A percentile compares a stretch with the other conserved stretches of the same genome.
Conservation (phyloP, 2,329 filamentous ascomycete species). For the Penicillium olsonii region DNA sequence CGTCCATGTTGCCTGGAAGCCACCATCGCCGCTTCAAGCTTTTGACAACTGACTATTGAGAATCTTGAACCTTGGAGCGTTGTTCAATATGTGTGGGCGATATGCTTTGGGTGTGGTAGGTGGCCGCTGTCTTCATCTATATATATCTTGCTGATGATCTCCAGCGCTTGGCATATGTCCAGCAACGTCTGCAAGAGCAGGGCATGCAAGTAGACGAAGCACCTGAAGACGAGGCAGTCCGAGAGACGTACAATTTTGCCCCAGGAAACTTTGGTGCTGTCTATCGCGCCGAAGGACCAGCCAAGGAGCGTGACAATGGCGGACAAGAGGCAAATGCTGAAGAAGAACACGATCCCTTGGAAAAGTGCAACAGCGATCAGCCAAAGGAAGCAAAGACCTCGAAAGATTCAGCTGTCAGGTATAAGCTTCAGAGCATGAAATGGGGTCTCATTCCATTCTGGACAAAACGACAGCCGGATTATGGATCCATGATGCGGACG, state of each 20-base stretch:
- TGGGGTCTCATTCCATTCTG: conserved; percentile 95
- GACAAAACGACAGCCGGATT: conserved; percentile 82
- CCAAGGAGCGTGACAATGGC: conserved; percentile 49
- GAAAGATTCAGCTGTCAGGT: conserved; percentile 52
- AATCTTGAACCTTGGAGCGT: neutral
- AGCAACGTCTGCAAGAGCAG: conserved; percentile 70
- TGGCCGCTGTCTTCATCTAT: conserved; percentile 10
- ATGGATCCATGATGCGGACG: conserved; percentile 75
- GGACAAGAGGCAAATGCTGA: conserved; percentile 18
- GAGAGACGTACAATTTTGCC: conserved; percentile 89
- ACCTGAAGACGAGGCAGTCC: conserved; percentile 68
- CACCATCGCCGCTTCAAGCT: neutral
- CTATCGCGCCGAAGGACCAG: conserved; percentile 73
- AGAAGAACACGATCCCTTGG: conserved; percentile 17
- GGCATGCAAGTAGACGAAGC: conserved; percentile 72
- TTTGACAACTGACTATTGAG: neutral
- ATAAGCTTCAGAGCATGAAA: conserved; percentile 90
- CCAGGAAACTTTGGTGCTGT: conserved; percentile 84
- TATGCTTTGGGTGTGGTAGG: conserved; percentile 65
- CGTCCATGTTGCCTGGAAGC: neutral
- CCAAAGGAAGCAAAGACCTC: conserved; percentile 13
- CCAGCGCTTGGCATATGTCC: conserved; percentile 75
- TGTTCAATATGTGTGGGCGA: conserved; percentile 64
- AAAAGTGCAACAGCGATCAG: conserved; percentile 9
- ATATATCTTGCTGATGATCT: conserved; percentile 10